Percentiles rank a stretch among this genome's conserved stretches.
These are phyloP conservation scores for Colletotrichum noveboracense DNA, from an alignment of 2,329 filamentous ascomycete genomes.

Conservation along the genomic window DNA sequence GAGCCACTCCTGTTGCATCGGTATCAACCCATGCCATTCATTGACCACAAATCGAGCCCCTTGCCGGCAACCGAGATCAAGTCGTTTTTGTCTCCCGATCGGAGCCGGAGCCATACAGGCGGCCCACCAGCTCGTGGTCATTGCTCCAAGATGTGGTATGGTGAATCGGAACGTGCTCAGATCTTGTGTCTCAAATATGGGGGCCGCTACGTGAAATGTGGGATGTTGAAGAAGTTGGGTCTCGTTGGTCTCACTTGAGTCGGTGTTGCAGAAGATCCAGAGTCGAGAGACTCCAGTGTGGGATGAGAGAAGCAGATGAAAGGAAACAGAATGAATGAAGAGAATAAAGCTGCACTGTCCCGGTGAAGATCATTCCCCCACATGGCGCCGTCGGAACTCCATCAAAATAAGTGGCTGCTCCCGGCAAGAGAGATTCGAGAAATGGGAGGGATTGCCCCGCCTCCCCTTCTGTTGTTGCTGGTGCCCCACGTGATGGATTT, in stretches of 20 bases:
- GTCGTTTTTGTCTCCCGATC: neutral
- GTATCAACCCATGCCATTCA: neutral
- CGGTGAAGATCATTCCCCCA: neutral
- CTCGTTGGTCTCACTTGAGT: neutral
- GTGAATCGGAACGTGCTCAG: neutral
- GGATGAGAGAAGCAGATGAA: neutral
- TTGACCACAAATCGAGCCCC: neutral
- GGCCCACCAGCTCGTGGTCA: neutral
- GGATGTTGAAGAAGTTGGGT: neutral
- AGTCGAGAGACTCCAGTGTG: neutral
- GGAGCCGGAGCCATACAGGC: neutral
- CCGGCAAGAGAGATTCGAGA: neutral
- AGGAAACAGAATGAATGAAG: neutral
- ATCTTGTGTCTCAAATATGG: neutral
- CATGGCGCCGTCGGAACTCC: neutral
- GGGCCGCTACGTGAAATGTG: neutral
- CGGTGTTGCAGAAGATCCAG: neutral
- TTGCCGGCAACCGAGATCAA: neutral
- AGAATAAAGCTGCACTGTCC: neutral
- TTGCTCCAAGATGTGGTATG: neutral
- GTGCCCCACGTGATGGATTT: slow-evolving; percentile 11
- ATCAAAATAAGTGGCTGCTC: neutral
- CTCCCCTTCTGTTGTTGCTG: slow-evolving; percentile 1
- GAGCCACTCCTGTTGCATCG: neutral
- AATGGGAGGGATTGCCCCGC: neutral